Evolutionary conservation across 2,329 filamentous ascomycete genomes (phyloP).

Genomic region (Magnaporthiopsis incrustans): DNA sequence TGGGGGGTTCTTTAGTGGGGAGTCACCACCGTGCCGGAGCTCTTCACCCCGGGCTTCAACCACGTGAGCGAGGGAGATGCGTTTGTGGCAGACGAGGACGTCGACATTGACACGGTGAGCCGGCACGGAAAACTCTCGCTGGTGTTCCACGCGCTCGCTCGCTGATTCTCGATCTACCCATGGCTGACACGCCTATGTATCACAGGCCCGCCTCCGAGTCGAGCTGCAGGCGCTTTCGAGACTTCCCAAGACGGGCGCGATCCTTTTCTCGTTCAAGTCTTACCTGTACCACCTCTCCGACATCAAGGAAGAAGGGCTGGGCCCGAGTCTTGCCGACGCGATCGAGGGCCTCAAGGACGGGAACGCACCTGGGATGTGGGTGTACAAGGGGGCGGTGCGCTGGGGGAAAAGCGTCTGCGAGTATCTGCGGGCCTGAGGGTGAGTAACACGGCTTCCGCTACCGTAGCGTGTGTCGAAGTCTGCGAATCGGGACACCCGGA

Average conservation of each 20-base stretch:
- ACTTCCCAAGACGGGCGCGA: conserved; percentile 34
- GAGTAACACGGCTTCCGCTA: conserved; percentile 13
- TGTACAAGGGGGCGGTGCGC: conserved; percentile 39
- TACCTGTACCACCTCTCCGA: conserved; percentile 40
- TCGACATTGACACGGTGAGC: conserved; percentile 30
- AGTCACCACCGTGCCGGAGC: conserved; percentile 32
- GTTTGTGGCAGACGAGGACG: conserved; percentile 24
- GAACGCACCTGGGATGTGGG: conserved; percentile 46
- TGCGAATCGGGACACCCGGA: no score
- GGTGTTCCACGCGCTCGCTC: not conserved
- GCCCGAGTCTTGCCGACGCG: conserved; percentile 37
- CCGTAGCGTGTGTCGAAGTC: no score
- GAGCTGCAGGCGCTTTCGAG: conserved; percentile 45
- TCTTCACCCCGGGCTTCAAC: conserved; percentile 32
- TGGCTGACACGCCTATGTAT: not conserved
- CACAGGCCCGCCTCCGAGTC: conserved; percentile 31
- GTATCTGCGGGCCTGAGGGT: conserved; percentile 28
- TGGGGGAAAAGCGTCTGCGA: conserved; percentile 40
- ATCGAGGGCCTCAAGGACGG: conserved; percentile 43
- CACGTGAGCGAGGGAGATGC: conserved; percentile 26
- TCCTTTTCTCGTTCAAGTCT: conserved; percentile 50
- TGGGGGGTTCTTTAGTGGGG: conserved; percentile 31
- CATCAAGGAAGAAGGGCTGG: conserved; percentile 41
- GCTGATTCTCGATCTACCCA: no score
- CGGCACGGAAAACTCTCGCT: no score